Percentiles rank a stretch among this genome's conserved stretches.
Conservation (phyloP, 768 basidiomycete genomes). For the Serendipita sp. region DNA sequence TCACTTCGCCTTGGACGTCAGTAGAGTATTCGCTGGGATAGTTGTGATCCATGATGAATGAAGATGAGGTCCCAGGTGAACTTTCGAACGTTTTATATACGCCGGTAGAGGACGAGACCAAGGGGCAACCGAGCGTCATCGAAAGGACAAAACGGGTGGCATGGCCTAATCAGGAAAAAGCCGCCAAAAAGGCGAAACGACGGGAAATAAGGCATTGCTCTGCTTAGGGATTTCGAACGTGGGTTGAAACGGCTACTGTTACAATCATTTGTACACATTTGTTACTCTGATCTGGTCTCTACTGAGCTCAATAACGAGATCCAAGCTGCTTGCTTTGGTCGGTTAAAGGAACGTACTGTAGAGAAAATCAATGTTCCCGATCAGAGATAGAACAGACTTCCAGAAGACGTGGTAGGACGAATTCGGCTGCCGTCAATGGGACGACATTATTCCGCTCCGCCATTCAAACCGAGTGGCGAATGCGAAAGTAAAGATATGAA, state of each 20-base stretch:
- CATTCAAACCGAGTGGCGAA: neutral
- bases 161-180: neutral
- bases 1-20: neutral
- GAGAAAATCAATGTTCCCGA: neutral
- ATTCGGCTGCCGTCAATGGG: neutral
- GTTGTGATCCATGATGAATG: neutral
- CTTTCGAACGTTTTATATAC: neutral
- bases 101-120: neutral
- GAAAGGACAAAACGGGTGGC: too few relatives aligned
- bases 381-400: neutral
- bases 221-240: neutral
- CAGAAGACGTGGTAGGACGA: neutral
- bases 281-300: neutral
- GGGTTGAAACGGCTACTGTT: neutral
- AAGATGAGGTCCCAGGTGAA: neutral
- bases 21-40: conserved; percentile 2
- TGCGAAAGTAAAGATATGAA: neutral
- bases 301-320: neutral
- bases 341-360: conserved; percentile 24
- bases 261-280: neutral
- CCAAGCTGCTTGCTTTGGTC: conserved; percentile 12
- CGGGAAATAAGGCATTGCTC: neutral
- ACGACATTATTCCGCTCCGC: neutral
- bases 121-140: too few relatives aligned
- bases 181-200: neutral